Conservation (phyloP, 805 yeast species). For the Wickerhamiella sorbophila region DNA sequence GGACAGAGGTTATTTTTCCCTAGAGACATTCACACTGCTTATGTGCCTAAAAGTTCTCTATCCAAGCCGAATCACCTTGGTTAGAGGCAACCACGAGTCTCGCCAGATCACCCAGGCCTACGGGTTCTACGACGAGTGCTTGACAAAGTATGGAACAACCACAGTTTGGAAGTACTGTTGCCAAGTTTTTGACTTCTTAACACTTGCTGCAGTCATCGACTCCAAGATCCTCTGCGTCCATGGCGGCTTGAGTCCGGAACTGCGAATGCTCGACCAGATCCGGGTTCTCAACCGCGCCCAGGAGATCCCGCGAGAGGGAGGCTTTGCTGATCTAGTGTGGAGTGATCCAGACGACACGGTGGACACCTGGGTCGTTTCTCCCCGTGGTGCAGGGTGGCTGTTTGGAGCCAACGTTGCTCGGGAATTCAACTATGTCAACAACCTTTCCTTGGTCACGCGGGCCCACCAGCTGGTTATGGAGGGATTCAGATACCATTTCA, state of each 20-base stretch:
- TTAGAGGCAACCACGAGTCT: slow-evolving; percentile 95
- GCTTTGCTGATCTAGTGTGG: slow-evolving; percentile 95
- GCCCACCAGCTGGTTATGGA: slow-evolving; percentile 99
- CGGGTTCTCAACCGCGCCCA: slow-evolving; percentile 90
- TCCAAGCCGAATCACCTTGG: slow-evolving; percentile 75
- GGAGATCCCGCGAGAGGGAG: slow-evolving; percentile 98
- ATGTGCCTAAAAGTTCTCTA: slow-evolving; percentile 87
- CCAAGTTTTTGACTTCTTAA: slow-evolving; percentile 86
- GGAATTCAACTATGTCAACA: slow-evolving; percentile 92
- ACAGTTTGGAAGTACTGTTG: slow-evolving; percentile 95
- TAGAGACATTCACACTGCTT: slow-evolving; percentile 84
- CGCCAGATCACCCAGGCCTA: slow-evolving; percentile 97
- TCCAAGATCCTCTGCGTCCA: slow-evolving; percentile 91
- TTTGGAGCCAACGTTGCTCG: slow-evolving; percentile 89
- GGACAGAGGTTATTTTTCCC: slow-evolving; percentile 90
- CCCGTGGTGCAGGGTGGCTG: slow-evolving; percentile 98
- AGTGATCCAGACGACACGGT: slow-evolving; percentile 88
- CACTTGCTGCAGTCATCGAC: slow-evolving; percentile 90
- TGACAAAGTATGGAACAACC: slow-evolving; percentile 83
- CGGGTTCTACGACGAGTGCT: slow-evolving; percentile 93
- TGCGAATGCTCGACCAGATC: slow-evolving; percentile 92
- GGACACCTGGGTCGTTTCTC: slow-evolving; percentile 95
- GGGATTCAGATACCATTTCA: slow-evolving; percentile 92
- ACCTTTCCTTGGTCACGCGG: slow-evolving; percentile 74
- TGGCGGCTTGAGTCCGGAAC: slow-evolving; percentile 95